These are phyloP conservation scores for Metarhizium guizhouense DNA, from an alignment of 2,329 filamentous ascomycete genomes.

Conservation along the genomic window DNA sequence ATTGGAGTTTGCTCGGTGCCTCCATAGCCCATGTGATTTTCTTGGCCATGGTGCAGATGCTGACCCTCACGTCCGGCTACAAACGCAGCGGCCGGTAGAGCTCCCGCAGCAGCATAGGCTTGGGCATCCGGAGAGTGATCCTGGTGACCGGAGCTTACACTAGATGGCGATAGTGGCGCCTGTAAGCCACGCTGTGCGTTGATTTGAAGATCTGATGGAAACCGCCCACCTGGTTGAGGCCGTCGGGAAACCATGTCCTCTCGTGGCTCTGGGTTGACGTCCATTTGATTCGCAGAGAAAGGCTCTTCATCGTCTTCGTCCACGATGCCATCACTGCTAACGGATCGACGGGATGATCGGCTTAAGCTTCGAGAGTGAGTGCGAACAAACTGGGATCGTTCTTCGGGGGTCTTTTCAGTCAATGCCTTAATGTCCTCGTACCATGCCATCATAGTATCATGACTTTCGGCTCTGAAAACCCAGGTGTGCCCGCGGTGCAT, in stretches of 20 bases:
- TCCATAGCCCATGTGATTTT: constrained; percentile 31
- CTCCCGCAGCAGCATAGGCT: constrained; percentile 48
- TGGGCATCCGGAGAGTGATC: constrained; percentile 41
- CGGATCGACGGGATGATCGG: constrained; percentile 50
- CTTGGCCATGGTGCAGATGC: background rate
- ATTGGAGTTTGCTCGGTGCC: constrained; percentile 35
- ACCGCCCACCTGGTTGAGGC: constrained; percentile 88
- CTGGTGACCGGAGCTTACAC: constrained; percentile 60
- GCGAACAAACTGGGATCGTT: constrained; percentile 79
- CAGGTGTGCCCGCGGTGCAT: constrained; percentile 78
- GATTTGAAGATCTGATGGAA: constrained; percentile 88
- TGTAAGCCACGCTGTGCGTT: constrained; percentile 71
- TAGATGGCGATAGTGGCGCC: constrained; percentile 70
- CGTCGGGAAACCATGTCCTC: constrained; percentile 50
- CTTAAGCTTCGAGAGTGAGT: constrained; percentile 73
- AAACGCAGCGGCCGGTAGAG: constrained; percentile 29
- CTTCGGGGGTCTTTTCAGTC: constrained; percentile 80
- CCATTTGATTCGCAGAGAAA: constrained; percentile 41
- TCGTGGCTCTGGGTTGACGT: constrained; percentile 36
- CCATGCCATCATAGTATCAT: constrained; percentile 97
- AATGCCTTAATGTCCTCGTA: constrained; percentile 87
- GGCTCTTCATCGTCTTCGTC: constrained; percentile 63
- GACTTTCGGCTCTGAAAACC: constrained; percentile 62
- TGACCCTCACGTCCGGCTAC: constrained; percentile 20
- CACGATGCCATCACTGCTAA: constrained; percentile 69